Conservation (phyloP, 192 early-diverging fungal genomes). For the Backusella westeae region DNA sequence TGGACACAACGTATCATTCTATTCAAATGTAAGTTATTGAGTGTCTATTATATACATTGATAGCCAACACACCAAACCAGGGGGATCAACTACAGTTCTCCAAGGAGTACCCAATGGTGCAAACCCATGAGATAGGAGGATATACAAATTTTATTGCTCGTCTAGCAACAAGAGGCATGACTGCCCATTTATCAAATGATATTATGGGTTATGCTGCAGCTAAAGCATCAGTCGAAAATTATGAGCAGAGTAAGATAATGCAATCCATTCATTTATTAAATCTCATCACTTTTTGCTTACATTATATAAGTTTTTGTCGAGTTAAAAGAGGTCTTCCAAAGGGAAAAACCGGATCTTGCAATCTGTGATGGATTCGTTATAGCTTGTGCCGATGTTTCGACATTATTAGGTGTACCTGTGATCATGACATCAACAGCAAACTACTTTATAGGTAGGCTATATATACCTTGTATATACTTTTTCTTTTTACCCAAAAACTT, state of each 20-base stretch:
- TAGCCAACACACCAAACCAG: neutral
- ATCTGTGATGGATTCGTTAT: neutral
- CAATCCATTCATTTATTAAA: neutral
- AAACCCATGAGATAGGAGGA: constrained; percentile 1
- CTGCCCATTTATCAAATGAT: neutral
- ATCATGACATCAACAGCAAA: neutral
- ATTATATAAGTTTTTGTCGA: neutral
- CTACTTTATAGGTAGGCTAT: constrained; percentile 14
- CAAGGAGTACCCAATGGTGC: constrained; percentile 11
- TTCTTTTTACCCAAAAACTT: too few relatives aligned
- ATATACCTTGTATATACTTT: neutral
- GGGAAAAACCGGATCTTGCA: neutral
- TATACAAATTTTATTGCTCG: neutral
- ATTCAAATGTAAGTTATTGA: neutral
- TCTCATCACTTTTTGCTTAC: neutral
- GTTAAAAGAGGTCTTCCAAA: neutral
- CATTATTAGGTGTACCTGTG: neutral
- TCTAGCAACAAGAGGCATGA: neutral
- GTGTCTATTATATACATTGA: neutral
- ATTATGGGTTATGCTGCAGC: neutral
- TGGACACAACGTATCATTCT: constrained; percentile 21
- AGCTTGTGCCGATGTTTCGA: neutral
- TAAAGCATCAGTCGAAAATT: neutral
- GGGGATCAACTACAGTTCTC: constrained; percentile 12
- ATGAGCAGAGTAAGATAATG: neutral